Base-by-base conservation (phyloP, 2,329 filamentous ascomycete genomes). In the Paramyrothecium roridum region DNA sequence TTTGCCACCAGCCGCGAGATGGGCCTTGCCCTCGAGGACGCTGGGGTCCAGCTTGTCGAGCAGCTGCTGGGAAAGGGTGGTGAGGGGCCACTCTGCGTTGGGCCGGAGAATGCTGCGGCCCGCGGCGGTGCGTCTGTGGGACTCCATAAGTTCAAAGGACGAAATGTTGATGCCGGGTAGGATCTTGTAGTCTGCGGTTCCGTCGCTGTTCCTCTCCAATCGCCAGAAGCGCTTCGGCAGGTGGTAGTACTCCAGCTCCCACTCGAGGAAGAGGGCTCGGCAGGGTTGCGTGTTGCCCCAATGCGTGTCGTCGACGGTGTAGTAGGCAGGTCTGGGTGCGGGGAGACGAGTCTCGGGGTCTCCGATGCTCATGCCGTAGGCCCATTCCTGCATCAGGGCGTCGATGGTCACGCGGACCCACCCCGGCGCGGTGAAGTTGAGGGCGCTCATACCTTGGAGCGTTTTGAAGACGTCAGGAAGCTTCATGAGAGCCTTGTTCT, bases 231-330 rank as follows among this genome's bases (percentile, higher is more conserved):
- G 21, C 7, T 52, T 23, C 33, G n/a, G 33, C 3, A 55, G 37
- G 37, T 55, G 53, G 37, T 30, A 51, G 20, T 51, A 55, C 23
- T 55, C 53, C 16, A 21, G n/a, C 22, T 55, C 53, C 53, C 53
- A 55, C 22, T 55, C 53, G n/a, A 55, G 26, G 49, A 55, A 55
- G 11, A 55, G 26, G 7, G 53, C 21, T 7, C 19, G 23, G 12
- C 48, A 55, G 10, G 48, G 48, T 40, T 55, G 53, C 2, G 53
- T 55, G n/a, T 46, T 23, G 10, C 19, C 20, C 48, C 34, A 54
- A 30, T 30, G 26, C 10, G 26, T 30, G 26, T 30, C 26, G 10
- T 30, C 26, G 10, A 30, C 26, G 10, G 26, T 30, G 26, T 30
- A 30, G 26, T 30, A 30, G 26, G 26, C 26, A 30, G 26, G 26